These are phyloP conservation scores for Fonsecaea multimorphosa DNA, from an alignment of 2,329 filamentous ascomycete species.

Conservation along the genomic window DNA sequence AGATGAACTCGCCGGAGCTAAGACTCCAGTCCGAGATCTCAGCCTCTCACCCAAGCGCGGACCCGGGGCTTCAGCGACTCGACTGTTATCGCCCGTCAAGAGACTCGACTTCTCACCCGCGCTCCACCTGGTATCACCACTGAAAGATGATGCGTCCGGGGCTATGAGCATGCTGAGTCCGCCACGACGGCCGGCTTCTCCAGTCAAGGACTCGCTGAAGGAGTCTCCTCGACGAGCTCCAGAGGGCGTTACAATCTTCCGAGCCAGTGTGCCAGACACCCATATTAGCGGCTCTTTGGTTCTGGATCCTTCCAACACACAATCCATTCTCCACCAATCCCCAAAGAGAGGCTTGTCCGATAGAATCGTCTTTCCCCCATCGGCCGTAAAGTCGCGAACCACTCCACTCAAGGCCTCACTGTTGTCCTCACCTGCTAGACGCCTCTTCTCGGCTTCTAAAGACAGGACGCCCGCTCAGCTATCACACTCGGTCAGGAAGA, in stretches of 20 bases:
- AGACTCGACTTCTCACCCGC: slow-evolving; percentile 47
- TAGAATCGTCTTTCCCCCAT: slow-evolving; percentile 45
- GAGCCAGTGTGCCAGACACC: slow-evolving; percentile 23
- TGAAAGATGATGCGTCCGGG: slow-evolving; percentile 46
- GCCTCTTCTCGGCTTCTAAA: slow-evolving; percentile 50
- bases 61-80: slow-evolving; percentile 41
- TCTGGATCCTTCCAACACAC: slow-evolving; percentile 26
- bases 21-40: slow-evolving; percentile 44
- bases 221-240: slow-evolving; percentile 48
- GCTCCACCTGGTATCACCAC: slow-evolving; percentile 30
- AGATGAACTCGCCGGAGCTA: slow-evolving; percentile 50
- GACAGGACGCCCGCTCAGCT: slow-evolving; percentile 34
- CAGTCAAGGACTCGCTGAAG: slow-evolving; percentile 51
- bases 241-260: slow-evolving; percentile 37
- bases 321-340: slow-evolving; percentile 52
- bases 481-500: slow-evolving; percentile 27
- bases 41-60: slow-evolving; percentile 46
- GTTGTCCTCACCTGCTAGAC: slow-evolving; percentile 54
- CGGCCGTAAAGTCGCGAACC: slow-evolving; percentile 43
- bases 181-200: slow-evolving; percentile 52
- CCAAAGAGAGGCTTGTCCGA: slow-evolving; percentile 50
- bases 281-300: slow-evolving; percentile 8
- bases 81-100: slow-evolving; percentile 46
- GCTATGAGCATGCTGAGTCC: slow-evolving; percentile 51
- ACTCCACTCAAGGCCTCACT: slow-evolving; percentile 49